phyloP scores from a whole-genome alignment of 805 yeast genomes.

The Zygoascus ofunaensis region DNA sequence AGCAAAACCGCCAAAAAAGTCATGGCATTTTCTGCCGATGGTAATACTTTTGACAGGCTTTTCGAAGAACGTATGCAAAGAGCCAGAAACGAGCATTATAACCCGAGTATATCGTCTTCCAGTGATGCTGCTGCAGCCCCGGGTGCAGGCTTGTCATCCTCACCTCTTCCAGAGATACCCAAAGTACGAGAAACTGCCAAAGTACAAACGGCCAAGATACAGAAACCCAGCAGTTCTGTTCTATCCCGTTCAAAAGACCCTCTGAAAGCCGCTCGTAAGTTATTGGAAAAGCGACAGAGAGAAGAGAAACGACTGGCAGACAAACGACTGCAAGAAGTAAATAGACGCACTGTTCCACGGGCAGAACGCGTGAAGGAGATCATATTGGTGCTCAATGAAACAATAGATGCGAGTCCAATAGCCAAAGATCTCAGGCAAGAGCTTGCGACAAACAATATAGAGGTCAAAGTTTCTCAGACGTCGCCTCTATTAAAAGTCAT shows the following conservation, averaged over 20 bases:
- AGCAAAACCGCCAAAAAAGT: no score
- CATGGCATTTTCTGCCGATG: no score
- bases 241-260: background rate
- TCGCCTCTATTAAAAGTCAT: background rate
- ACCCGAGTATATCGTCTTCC: no score
- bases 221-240: background rate
- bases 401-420: background rate
- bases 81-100: no score
- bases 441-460: background rate
- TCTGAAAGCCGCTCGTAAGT: background rate
- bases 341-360: background rate
- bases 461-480: background rate
- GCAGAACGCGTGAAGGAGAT: constrained; percentile 4
- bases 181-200: background rate
- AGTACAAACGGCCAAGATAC: background rate
- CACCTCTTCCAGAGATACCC: background rate
- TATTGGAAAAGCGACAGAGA: background rate
- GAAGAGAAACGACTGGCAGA: background rate
- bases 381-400: constrained; percentile 2
- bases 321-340: background rate
- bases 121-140: background rate
- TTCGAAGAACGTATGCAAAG: no score
- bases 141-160: background rate
- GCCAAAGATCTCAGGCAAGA: background rate
- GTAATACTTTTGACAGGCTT: no score